Conservation (phyloP, 225 moss, liverwort and hornwort species). For the Physcomitrellopsis africana region DNA sequence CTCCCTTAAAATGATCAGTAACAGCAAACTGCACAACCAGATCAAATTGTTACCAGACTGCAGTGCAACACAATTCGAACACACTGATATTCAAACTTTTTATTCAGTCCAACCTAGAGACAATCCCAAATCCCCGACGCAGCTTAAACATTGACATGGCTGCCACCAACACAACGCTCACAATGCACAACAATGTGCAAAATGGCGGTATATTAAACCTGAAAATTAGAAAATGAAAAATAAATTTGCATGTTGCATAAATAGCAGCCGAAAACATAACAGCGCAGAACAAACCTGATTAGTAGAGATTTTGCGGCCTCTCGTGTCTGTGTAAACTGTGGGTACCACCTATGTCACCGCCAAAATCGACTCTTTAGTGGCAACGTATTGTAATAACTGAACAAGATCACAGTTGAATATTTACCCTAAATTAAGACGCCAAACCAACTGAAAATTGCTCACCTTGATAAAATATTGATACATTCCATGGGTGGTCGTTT, state of each 20-base stretch:
- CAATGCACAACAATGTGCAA: neutral
- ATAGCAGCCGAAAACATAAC: neutral
- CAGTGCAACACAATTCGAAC: conserved; percentile 6
- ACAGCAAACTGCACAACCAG: conserved; percentile 80
- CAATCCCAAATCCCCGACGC: conserved; percentile 5
- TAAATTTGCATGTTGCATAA: conserved; percentile 11
- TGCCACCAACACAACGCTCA: neutral
- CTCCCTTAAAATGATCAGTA: conserved; percentile 91
- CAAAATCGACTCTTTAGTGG: conserved; percentile 25
- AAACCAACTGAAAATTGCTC: conserved; percentile 13
- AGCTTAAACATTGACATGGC: neutral
- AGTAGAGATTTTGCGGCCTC: conserved; percentile 74
- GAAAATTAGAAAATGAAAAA: neutral
- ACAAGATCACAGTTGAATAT: neutral
- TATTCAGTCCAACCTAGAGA: conserved; percentile 10
- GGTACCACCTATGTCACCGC: conserved; percentile 73
- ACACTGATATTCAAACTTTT: neutral
- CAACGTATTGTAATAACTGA: conserved; percentile 2
- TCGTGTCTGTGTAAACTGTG: conserved; percentile 82
- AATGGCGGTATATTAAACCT: neutral
- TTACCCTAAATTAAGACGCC: neutral
- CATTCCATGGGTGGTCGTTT: conserved; percentile 81
- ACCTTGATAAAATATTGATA: conserved; percentile 99
- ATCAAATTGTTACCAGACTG: conserved; percentile 5
- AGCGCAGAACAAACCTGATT: conserved; percentile 70